phyloP scores from a whole-genome alignment of 768 basidiomycete genomes.

The Auricularia cornea region DNA sequence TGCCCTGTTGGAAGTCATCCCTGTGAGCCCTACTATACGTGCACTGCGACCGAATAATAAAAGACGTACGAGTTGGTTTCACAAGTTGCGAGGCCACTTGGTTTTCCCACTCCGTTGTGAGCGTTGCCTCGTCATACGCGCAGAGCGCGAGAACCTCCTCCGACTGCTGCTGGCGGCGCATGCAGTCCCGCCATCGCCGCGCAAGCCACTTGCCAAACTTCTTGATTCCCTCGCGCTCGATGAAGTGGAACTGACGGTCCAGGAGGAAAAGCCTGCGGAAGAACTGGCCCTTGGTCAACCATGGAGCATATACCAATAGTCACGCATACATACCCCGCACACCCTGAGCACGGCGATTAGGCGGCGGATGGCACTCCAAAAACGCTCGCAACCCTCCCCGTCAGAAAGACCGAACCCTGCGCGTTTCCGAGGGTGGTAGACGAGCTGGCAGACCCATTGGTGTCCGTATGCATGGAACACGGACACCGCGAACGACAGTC shows the following conservation, averaged over 20 bases:
- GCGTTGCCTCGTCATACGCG: not conserved
- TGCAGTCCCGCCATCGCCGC: not conserved
- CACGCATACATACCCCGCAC: constrained; percentile 3
- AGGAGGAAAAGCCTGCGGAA: not conserved
- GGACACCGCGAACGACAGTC: constrained; percentile 1
- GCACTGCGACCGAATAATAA: not conserved
- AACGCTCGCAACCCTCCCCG: constrained; percentile 7
- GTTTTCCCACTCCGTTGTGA: not conserved
- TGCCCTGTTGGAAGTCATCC: not conserved
- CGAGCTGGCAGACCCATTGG: constrained; percentile 7
- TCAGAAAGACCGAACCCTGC: constrained; percentile 3
- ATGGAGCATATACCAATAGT: not conserved
- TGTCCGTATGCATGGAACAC: constrained; percentile 6
- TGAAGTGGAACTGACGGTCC: not conserved
- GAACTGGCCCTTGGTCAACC: not conserved
- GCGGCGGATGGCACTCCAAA: constrained; percentile 4
- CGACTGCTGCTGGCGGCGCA: not conserved
- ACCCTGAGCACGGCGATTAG: not conserved
- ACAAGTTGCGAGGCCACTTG: not conserved
- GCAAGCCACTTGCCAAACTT: no score
- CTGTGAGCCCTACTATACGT: not conserved
- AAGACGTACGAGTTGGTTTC: not conserved
- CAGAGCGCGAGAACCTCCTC: not conserved
- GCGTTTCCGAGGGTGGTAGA: constrained; percentile 3
- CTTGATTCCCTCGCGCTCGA: not conserved